Conservation (phyloP, 768 basidiomycete species). For the Aureoboletus auriporus region DNA sequence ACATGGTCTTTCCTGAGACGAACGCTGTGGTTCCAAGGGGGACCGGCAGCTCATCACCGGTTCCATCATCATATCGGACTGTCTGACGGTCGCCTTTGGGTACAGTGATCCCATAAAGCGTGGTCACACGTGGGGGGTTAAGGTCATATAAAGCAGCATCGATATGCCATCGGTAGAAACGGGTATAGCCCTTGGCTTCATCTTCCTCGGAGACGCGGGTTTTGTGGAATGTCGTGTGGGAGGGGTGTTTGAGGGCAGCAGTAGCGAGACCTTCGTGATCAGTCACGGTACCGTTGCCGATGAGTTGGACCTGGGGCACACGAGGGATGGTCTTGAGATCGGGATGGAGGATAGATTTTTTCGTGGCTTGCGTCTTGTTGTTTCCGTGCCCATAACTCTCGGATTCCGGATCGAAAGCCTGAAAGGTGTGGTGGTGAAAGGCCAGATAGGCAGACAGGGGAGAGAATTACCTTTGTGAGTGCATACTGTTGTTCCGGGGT, state of each 20-base stretch:
- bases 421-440: slow-evolving; percentile 3
- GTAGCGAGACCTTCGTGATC: slow-evolving; percentile 77
- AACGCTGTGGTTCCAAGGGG: slow-evolving; percentile 88
- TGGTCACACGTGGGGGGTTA: slow-evolving; percentile 79
- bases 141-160: slow-evolving; percentile 81
- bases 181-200: slow-evolving; percentile 71
- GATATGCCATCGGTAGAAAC: slow-evolving; percentile 92
- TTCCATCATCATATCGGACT: slow-evolving; percentile 80
- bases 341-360: slow-evolving; percentile 81
- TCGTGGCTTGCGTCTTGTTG: slow-evolving; percentile 72
- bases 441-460: not conserved
- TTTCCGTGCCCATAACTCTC: slow-evolving; percentile 82
- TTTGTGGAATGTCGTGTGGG: slow-evolving; percentile 86
- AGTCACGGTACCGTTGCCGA: slow-evolving; percentile 81
- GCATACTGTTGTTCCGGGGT: slow-evolving; percentile 83
- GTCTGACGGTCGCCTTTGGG: slow-evolving; percentile 63
- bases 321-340: slow-evolving; percentile 89
- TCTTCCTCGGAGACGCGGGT: slow-evolving; percentile 69
- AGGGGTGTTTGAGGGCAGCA: slow-evolving; percentile 80
- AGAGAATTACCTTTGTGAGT: slow-evolving; percentile 65
- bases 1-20: slow-evolving; percentile 78
- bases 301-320: slow-evolving; percentile 87
- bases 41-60: slow-evolving; percentile 76
- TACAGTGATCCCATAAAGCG: slow-evolving; percentile 73
- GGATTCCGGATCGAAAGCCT: slow-evolving; percentile 73